phyloP scores from a whole-genome alignment of 2,329 filamentous ascomycete genomes.

The Reticulascus tulasneorum region DNA sequence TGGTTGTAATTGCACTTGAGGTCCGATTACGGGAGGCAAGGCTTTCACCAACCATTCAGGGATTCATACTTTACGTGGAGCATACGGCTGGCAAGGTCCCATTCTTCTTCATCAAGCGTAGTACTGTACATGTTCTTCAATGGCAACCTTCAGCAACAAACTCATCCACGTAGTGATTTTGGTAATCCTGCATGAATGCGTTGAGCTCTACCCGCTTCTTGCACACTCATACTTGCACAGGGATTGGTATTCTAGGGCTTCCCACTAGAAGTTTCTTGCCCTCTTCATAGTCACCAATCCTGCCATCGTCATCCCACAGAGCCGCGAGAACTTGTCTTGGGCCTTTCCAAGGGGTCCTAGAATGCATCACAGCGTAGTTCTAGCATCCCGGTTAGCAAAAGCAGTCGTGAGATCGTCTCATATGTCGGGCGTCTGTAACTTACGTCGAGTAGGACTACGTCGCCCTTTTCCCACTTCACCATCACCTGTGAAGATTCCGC shows the following conservation, averaged over 20 bases:
- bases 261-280: conserved; percentile 14
- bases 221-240: too few relatives aligned
- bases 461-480: conserved; percentile 24
- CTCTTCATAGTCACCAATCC: conserved; percentile 21
- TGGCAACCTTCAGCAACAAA: too few relatives aligned
- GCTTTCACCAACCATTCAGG: too few relatives aligned
- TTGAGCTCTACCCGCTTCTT: too few relatives aligned
- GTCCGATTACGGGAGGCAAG: too few relatives aligned
- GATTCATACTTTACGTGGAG: too few relatives aligned
- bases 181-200: too few relatives aligned
- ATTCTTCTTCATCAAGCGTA: too few relatives aligned
- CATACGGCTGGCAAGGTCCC: too few relatives aligned
- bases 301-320: conserved; percentile 23
- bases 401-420: not conserved
- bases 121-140: too few relatives aligned
- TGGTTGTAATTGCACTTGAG: too few relatives aligned
- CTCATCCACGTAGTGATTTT: too few relatives aligned
- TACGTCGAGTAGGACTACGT: conserved; percentile 26
- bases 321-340: conserved; percentile 26
- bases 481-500: conserved; percentile 21
- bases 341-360: conserved; percentile 24
- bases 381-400: conserved; percentile 13
- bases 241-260: conserved; percentile 10
- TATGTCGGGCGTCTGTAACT: conserved; percentile 3
- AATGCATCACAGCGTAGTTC: conserved; percentile 31